phyloP scores from a whole-genome alignment of 2,329 filamentous ascomycete species.

The Penicillium sp. region DNA sequence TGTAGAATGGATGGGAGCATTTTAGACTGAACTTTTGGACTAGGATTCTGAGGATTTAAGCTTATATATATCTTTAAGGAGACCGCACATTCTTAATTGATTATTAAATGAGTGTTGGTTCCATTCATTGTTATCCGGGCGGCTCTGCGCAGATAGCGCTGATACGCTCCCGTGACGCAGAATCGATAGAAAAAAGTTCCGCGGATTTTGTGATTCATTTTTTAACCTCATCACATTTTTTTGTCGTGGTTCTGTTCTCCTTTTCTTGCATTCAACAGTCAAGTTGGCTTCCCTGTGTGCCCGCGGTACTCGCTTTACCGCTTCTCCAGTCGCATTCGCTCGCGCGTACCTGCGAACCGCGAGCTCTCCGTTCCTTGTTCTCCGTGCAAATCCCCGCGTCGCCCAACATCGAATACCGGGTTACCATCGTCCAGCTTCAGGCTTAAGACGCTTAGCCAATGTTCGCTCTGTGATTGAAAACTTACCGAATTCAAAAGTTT shows the following conservation, averaged over 20 bases:
- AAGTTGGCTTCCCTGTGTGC: constrained; percentile 39
- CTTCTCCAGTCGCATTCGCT: constrained; percentile 26
- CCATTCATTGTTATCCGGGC: background rate
- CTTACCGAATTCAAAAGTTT: background rate
- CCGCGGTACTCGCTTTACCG: constrained; percentile 31
- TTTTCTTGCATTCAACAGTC: constrained; percentile 15
- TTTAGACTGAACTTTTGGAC: no score
- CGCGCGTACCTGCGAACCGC: constrained; percentile 13
- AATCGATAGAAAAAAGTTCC: background rate
- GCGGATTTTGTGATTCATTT: background rate
- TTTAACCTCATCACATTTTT: background rate
- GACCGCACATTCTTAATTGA: no score
- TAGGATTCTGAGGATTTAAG: no score
- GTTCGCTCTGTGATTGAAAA: background rate
- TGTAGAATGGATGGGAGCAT: background rate
- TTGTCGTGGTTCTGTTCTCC: background rate
- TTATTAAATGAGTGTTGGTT: no score
- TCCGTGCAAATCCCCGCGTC: constrained; percentile 1
- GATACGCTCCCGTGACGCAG: background rate
- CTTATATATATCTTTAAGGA: no score
- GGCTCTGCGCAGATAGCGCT: background rate
- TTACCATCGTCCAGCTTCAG: background rate
- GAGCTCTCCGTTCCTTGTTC: constrained; percentile 4
- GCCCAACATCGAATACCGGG: background rate
- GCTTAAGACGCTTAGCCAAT: background rate